Evolutionary conservation across 306 rosid genomes (phyloP).

Genomic region (Acacia confusa): DNA sequence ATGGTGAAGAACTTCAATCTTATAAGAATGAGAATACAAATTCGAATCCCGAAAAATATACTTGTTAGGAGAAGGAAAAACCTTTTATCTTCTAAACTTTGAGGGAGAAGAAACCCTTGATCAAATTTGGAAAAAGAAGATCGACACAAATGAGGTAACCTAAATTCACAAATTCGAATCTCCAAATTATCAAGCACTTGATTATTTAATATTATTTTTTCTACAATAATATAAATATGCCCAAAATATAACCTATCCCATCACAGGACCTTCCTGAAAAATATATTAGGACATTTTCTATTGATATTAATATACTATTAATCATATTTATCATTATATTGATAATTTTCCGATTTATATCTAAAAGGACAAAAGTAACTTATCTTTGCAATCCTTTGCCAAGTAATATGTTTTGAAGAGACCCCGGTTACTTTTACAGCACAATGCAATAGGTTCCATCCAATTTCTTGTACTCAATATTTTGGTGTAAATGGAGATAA

Average conservation of each 20-base stretch:
- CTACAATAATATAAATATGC: neutral
- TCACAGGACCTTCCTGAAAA: neutral
- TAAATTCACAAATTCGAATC: neutral
- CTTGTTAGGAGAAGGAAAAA: too few relatives aligned
- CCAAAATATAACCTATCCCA: neutral
- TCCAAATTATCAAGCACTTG: neutral
- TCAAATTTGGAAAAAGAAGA: neutral
- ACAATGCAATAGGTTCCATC: neutral
- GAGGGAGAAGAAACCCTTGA: too few relatives aligned
- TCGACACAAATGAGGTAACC: neutral
- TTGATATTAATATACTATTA: neutral
- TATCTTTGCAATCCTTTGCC: neutral
- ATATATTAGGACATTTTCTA: neutral
- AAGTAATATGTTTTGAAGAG: neutral
- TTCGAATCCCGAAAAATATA: rapidly evolving
- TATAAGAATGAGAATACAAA: rapidly evolving
- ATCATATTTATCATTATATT: neutral
- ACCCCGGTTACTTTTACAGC: neutral
- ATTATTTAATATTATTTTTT: neutral
- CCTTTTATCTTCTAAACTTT: too few relatives aligned
- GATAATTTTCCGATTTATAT: neutral
- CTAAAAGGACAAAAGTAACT: neutral
- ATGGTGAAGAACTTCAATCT: rapidly evolving
- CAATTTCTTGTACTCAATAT: neutral
- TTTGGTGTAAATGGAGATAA: neutral